Evolutionary conservation across 2,329 filamentous ascomycete genomes (phyloP), one percentile per base, ranked within the genome.

Genomic region (Fusarium sp.): DNA sequence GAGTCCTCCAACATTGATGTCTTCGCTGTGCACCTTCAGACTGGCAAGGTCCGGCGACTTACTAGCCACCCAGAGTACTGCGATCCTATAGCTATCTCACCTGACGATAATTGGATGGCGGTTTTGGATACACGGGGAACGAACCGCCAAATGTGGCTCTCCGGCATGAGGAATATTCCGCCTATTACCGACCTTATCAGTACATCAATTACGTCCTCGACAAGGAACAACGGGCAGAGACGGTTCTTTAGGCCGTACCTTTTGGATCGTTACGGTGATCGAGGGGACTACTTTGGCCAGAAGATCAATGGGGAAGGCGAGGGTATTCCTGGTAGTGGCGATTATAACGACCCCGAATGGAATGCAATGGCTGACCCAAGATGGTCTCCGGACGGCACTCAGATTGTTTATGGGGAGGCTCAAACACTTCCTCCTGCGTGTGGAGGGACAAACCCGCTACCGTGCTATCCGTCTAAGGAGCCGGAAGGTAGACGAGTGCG

Each of bases 241-340:
- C 77, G 85, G 1, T 86, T 86, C 77, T 87, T 86, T 61, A 80
- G 83, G 61, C 85, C 84, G 0, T 83, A 78, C n/a, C 76, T 87
- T 1, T 74, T 86, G 10, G 85, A 86, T 61, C 71, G 75, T 2
- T 70, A 85, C 35, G 85, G 85, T 7, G 85, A 87, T 69, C 82
- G 85, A 3, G 84, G 79, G 2, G 55, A 74, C 0, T 87, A 87
- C 71, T 85, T 80, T 61, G 85, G 85, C 9, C 84, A 85, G 68
- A 78, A 78, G 64, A 70, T 86, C 59, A 86, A 86, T 41, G 79
- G 72, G 0, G 82, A 65, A 5, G 81, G 79, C 0, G 71, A 79
- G 24, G 79, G 77, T 2, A 22, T 59, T 2, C 48, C 53, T 6
- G 80, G 70, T 28, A 71, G 69, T 26, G 83, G 83, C 1, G 80